These are phyloP conservation scores for Linaria vulgaris DNA, from an alignment of 257 asterid genomes.

Conservation along the genomic window DNA sequence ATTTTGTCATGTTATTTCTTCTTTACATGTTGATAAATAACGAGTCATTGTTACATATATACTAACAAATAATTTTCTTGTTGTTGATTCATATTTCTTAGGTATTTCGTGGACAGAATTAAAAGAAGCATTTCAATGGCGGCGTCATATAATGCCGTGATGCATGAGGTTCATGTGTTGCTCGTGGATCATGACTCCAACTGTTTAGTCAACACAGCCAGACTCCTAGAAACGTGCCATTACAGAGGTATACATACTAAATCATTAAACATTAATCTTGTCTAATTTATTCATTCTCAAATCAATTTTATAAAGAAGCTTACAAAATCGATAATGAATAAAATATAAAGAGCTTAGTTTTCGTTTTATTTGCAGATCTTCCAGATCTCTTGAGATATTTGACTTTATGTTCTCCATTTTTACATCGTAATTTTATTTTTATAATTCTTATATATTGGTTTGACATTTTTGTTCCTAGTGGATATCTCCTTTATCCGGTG, in stretches of 20 bases:
- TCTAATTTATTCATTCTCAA: too few species aligned
- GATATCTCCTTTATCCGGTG: not conserved
- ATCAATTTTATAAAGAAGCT: too few species aligned
- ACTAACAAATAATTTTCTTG: not conserved
- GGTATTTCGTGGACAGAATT: not conserved
- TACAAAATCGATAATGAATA: too few species aligned
- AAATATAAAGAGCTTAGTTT: too few species aligned
- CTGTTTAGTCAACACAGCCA: not conserved
- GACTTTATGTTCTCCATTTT: not conserved
- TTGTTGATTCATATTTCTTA: not conserved
- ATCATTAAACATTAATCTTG: too few species aligned
- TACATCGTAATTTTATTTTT: not conserved
- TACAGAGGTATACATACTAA: constrained; percentile 22
- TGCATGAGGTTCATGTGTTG: constrained; percentile 20
- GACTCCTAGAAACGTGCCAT: not conserved
- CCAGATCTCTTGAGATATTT: not conserved
- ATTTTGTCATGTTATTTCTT: too few species aligned
- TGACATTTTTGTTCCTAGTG: not conserved
- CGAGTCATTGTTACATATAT: not conserved
- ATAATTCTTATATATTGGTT: too few species aligned
- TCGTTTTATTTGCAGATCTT: not conserved
- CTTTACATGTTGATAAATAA: not conserved
- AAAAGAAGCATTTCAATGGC: not conserved
- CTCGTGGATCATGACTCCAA: constrained; percentile 25
- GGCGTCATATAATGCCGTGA: not conserved